Evolutionary conservation across 495 filamentous ascomycete genomes (phyloP).

Genomic region (Viridothelium virens): DNA sequence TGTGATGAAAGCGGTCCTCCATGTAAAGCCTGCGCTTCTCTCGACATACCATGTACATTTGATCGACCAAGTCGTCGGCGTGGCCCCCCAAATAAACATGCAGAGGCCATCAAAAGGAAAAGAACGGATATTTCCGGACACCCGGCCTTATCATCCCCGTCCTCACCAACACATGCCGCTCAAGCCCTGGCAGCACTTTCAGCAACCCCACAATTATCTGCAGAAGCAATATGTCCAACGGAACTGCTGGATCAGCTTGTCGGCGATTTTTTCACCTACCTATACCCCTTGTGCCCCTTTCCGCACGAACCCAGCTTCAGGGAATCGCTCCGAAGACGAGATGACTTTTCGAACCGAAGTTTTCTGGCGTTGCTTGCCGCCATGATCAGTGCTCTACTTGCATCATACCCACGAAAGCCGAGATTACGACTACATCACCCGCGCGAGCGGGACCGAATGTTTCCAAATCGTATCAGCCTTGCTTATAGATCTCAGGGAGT

Average conservation of each 20-base stretch:
- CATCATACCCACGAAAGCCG: constrained; percentile 74
- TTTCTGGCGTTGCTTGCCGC: constrained; percentile 74
- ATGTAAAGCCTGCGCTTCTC: constrained; percentile 67
- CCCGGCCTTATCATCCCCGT: constrained; percentile 35
- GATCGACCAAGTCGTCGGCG: constrained; percentile 68
- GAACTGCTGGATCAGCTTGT: constrained; percentile 59
- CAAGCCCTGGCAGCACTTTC: constrained; percentile 38
- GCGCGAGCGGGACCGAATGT: constrained; percentile 47
- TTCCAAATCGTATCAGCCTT: constrained; percentile 61
- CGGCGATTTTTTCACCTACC: constrained; percentile 85
- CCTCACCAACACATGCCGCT: constrained; percentile 43
- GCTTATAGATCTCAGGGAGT: constrained; percentile 67
- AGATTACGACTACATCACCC: constrained; percentile 56
- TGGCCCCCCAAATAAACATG: constrained; percentile 79
- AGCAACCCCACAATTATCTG: constrained; percentile 40
- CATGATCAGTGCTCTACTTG: constrained; percentile 69
- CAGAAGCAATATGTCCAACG: constrained; percentile 68
- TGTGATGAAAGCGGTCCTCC: constrained; percentile 75
- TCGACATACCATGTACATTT: constrained; percentile 81
- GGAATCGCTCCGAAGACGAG: constrained; percentile 56
- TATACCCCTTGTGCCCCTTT: constrained; percentile 77
- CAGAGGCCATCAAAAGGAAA: constrained; percentile 68
- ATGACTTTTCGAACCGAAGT: constrained; percentile 58
- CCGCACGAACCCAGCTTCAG: constrained; percentile 84
- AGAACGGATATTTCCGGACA: constrained; percentile 41